Evolutionary conservation across 2,329 filamentous ascomycete species (phyloP), one percentile per base, ranked within the genome.

Genomic region (Hypoxylon sp.): DNA sequence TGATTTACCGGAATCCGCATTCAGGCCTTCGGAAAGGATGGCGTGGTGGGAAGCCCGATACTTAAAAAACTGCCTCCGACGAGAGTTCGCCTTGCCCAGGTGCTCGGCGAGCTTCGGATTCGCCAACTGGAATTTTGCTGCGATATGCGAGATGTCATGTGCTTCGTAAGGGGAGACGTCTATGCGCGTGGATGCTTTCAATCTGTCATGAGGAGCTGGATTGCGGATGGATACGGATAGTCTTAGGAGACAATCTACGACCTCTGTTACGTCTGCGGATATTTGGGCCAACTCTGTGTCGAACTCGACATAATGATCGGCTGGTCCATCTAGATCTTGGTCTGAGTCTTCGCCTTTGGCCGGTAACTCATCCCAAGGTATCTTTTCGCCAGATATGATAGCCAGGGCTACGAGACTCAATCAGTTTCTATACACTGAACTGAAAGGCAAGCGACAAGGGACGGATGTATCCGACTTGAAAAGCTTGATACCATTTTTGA

Each of bases 121-220:
- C 2, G 41, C 41, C n/a, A n/a, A 25, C 19, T 12, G 3, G 21
- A 46, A 46, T 7, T 25, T 46, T 21, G 7, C 9, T 23, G 41
- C 19, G 7, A 46, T 6, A 19, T 46, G 41, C 9, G 41, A 46
- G 21, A 46, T 46, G 9, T 46, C 41, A 25, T 9, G 9, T 8
- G 41, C 12, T 3, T 46, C 19, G 41, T 46, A 46, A 25, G 9
- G 19, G 19, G 41, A 46, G n/a, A 23, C 5, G 5, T 46, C 12
- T 8, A 25, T 46, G 12, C 41, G 21, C 11, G 19, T 7, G 3
- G 19, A 25, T 12, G 41, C 41, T 23, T 25, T 46, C 23, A 46
- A 11, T 46, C 41, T 46, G 41, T 46, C 41, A 46, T 46, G 41
- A 25, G 41, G 41, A 23, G 41, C 41, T 21, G 41, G 41, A n/a